A percentile compares a stretch with the other conserved stretches of the same genome.
These are phyloP conservation scores for Boletellus ananas DNA, from an alignment of 768 basidiomycete species.

Conservation along the genomic window DNA sequence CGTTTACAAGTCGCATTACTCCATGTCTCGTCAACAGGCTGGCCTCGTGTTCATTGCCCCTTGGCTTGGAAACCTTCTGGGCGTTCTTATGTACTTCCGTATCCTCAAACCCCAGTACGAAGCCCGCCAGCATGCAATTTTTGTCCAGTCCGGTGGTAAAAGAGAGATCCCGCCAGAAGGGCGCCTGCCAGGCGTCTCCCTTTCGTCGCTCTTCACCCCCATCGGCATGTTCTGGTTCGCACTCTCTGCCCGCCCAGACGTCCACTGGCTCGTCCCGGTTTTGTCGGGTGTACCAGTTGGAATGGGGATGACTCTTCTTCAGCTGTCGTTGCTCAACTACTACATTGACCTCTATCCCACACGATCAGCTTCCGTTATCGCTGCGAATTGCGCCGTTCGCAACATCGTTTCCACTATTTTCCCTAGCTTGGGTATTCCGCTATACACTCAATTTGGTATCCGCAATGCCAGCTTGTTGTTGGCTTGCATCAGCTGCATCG, in stretches of 20 bases:
- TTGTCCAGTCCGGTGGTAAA: conserved; percentile 16
- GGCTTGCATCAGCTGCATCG: background rate
- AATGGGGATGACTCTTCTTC: conserved; percentile 27
- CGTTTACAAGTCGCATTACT: conserved; percentile 18
- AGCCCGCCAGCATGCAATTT: conserved; percentile 10
- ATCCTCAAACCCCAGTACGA: conserved; percentile 23
- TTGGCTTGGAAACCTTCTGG: conserved; percentile 22
- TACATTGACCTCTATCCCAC: conserved; percentile 27
- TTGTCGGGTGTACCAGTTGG: conserved; percentile 26
- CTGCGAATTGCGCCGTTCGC: conserved; percentile 13
- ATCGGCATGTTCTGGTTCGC: conserved; percentile 29
- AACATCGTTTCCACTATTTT: background rate
- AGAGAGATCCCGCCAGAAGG: conserved; percentile 17
- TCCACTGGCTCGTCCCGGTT: conserved; percentile 21
- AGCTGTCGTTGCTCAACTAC: conserved; percentile 23
- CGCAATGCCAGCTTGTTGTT: background rate
- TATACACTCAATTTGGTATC: background rate
- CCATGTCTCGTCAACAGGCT: conserved; percentile 19
- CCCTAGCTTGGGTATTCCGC: background rate
- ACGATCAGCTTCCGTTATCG: conserved; percentile 21
- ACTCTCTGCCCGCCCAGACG: conserved; percentile 15
- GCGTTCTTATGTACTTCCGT: conserved; percentile 21
- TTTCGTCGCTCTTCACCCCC: conserved; percentile 19
- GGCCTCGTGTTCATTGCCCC: conserved; percentile 22
- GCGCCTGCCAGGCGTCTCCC: conserved; percentile 18